Evolutionary conservation across 768 basidiomycete species (phyloP).

Genomic region (Trametopsis cervina): DNA sequence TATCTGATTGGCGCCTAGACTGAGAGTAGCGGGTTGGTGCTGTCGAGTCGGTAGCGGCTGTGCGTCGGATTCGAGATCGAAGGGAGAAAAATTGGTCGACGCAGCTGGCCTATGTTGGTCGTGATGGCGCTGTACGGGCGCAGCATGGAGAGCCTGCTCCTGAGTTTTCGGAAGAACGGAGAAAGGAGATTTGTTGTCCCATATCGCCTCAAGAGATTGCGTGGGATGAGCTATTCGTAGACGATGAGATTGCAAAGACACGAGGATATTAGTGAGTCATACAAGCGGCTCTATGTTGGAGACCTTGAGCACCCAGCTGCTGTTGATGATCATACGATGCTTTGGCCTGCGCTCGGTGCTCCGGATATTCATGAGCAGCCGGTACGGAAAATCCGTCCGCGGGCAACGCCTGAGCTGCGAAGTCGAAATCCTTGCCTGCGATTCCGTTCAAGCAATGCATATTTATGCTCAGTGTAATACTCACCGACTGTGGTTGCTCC

Average conservation of each 20-base stretch:
- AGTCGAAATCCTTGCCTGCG: constrained; percentile 89
- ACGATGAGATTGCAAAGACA: constrained; percentile 21
- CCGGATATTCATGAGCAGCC: constrained; percentile 6
- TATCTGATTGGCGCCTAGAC: constrained; percentile 13
- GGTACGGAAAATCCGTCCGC: constrained; percentile 18
- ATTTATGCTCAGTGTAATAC: constrained; percentile 20
- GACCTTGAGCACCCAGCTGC: constrained; percentile 9
- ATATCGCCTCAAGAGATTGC: constrained; percentile 64
- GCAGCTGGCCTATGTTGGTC: constrained; percentile 16
- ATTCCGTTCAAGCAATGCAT: background rate
- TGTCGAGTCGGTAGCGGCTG: constrained; percentile 25
- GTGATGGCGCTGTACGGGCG: constrained; percentile 1
- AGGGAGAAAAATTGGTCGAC: constrained; percentile 17
- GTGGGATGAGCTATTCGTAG: constrained; percentile 32
- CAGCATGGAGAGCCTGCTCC: constrained; percentile 36
- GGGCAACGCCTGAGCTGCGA: constrained; percentile 42
- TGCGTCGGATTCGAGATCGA: constrained; percentile 9
- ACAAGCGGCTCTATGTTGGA: constrained; percentile 19
- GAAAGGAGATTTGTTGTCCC: constrained; percentile 77
- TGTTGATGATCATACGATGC: constrained; percentile 9
- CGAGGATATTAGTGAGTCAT: constrained; percentile 20
- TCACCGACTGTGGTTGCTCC: constrained; percentile 61
- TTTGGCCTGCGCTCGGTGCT: constrained; percentile 6
- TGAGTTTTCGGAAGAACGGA: constrained; percentile 55
- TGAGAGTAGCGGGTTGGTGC: constrained; percentile 14